Evolutionary conservation across 2,329 filamentous ascomycete genomes (phyloP), one percentile per base, ranked within the genome.

Genomic region (Pyricularia sp.): DNA sequence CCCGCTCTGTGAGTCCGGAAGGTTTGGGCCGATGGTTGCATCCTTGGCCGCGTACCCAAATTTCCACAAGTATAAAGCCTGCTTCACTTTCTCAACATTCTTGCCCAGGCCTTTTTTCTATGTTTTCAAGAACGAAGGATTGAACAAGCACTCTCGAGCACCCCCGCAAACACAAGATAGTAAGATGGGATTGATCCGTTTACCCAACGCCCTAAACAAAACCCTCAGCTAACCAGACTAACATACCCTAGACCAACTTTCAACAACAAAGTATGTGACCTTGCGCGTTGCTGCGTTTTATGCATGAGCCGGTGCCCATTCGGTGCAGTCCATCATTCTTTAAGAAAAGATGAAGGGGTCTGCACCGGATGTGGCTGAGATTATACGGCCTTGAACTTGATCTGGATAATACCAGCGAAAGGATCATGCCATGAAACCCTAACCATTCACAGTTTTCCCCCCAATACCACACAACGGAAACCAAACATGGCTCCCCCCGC

Each of bases 371-470:
- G 67, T 68, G 72, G 74, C 74, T 76, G 74, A 76, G 74, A 76
- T 71, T 68, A 76, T 72, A 76, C 74, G 74, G 74, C 72, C 66
- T 65, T 66, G 69, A 75, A 76, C 74, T 75, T 75, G 74, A 76
- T 74, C 73, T 75, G 73, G 73, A 73, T 74, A 75, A 75, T 74
- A 72, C 73, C 73, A 75, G 92, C 92, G 92, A 92, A 94, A 96
- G 92, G 89, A 96, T 94, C 91, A 96, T 96, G 91, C 90, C 84
- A 84, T 83, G 75, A 22, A 57, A 60, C 62, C 53, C 62, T 64
- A 60, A 64, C 62, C 61, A 44, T 40, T 31, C 24, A 16, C 53
- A 64, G 62, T 26, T 33, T 16, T 8, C 12, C 13, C 16, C 16
- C 9, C 26, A 12, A 19, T 35, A 31, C 30, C 59, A 7, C 6